Percentiles rank a stretch among this genome's conserved stretches.
Conservation (phyloP, 148 eudicot species). For the Camellia sinensis region DNA sequence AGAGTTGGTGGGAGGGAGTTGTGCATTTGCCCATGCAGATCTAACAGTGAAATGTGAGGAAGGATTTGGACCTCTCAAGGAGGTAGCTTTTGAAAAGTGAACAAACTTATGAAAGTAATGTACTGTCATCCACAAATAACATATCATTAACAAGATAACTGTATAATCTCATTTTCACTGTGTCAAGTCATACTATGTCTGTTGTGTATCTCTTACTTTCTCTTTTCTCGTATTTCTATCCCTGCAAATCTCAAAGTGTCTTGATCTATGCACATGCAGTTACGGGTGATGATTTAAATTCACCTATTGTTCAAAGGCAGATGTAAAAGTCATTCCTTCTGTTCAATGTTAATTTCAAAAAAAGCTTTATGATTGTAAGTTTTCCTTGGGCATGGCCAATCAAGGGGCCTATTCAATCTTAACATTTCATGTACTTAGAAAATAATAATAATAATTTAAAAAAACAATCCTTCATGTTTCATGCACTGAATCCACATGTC, state of each 20-base stretch:
- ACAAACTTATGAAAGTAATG: slow-evolving; percentile 8
- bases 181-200: neutral
- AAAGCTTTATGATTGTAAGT: neutral
- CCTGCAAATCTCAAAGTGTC: neutral
- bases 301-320: slow-evolving; percentile 3
- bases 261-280: neutral
- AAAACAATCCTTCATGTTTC: too few species aligned
- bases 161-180: slow-evolving; percentile 7
- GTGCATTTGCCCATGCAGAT: slow-evolving; percentile 27
- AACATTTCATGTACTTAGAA: neutral
- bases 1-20: slow-evolving; percentile 53
- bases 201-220: too few species aligned
- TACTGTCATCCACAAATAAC: neutral
- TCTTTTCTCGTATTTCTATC: neutral
- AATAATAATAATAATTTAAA: too few species aligned
- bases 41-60: slow-evolving; percentile 36
- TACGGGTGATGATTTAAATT: neutral
- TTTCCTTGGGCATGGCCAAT: neutral
- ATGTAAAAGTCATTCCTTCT: neutral
- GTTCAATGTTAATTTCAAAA: neutral
- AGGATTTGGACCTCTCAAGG: slow-evolving; percentile 20
- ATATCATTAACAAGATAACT: slow-evolving; percentile 7
- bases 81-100: slow-evolving; percentile 22
- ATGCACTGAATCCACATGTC: too few species aligned
- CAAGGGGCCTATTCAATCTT: neutral